Conservation (phyloP, 225 moss, liverwort and hornwort species). For the Pseudisothecium myosuroides region DNA sequence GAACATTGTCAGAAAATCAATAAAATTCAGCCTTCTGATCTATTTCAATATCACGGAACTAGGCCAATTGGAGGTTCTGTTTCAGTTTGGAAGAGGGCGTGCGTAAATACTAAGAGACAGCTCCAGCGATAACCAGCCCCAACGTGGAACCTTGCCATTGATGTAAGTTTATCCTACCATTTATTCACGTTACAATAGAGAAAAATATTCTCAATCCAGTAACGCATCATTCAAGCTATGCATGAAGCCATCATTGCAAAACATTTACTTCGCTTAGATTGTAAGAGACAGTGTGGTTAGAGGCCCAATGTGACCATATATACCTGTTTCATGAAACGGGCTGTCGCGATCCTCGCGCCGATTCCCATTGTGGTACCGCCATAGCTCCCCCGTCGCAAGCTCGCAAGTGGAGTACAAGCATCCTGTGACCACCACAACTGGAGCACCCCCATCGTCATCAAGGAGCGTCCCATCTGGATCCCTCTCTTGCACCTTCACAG, state of each 20-base stretch:
- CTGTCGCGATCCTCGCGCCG: not conserved
- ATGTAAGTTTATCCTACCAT: slow-evolving; percentile 13
- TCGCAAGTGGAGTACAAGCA: slow-evolving; percentile 48
- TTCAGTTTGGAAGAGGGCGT: slow-evolving; percentile 43
- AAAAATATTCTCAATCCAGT: not conserved
- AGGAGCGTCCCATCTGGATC: slow-evolving; percentile 52
- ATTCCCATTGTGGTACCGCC: not conserved
- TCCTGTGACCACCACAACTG: slow-evolving; percentile 38
- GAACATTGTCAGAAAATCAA: not conserved
- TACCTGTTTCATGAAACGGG: not conserved
- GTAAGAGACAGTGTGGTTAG: not conserved
- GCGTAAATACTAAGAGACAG: slow-evolving; percentile 24
- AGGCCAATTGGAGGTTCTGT: slow-evolving; percentile 50
- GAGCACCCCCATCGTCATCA: not conserved
- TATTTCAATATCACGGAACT: slow-evolving; percentile 65
- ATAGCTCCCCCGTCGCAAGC: slow-evolving; percentile 39
- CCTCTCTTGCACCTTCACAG: not conserved
- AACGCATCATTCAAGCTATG: not conserved
- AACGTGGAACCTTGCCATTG: slow-evolving; percentile 54
- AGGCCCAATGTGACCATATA: not conserved
- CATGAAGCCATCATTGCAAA: not conserved
- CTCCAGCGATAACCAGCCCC: slow-evolving; percentile 15
- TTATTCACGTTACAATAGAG: not conserved
- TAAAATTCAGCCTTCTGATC: slow-evolving; percentile 39
- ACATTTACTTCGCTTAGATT: not conserved